Conservation (phyloP, 23 red algal genomes). For the Pyropia yezoensis region DNA sequence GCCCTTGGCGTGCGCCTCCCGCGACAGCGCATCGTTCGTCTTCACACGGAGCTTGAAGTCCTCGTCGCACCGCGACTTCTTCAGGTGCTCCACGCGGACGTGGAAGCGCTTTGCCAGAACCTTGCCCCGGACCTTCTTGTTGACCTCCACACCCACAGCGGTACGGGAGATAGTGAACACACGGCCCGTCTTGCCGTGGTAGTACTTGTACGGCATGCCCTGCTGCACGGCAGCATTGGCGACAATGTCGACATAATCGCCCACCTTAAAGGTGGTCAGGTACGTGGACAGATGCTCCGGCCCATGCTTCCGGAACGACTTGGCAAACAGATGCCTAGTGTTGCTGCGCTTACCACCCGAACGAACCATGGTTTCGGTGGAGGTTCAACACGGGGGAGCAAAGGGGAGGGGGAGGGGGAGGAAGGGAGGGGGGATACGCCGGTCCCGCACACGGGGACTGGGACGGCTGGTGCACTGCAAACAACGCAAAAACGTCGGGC, state of each 20-base stretch:
- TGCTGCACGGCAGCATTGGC: conserved; percentile 78
- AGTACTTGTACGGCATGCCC: conserved; percentile 99
- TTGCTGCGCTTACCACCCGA: conserved; percentile 92
- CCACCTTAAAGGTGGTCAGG: conserved; percentile 75
- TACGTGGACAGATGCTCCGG: conserved; percentile 57
- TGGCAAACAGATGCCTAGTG: conserved; percentile 85
- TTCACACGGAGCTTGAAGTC: conserved; percentile 49
- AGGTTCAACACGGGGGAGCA: too few relatives aligned
- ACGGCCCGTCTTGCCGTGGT: conserved; percentile 80
- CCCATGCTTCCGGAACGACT: conserved; percentile 75
- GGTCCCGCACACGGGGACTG: too few relatives aligned
- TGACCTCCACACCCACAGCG: conserved; percentile 84
- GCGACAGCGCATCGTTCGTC: conserved; percentile 24
- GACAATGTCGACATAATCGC: conserved; percentile 91
- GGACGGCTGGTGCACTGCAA: too few relatives aligned
- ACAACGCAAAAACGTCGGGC: too few relatives aligned
- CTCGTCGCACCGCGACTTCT: conserved; percentile 82
- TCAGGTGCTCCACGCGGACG: conserved; percentile 82
- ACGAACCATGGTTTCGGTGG: conserved; percentile 56
- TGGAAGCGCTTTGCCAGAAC: conserved; percentile 89
- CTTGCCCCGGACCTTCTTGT: conserved; percentile 59
- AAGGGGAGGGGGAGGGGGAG: neutral
- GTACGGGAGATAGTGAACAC: conserved; percentile 80
- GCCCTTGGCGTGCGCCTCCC: conserved; percentile 42
- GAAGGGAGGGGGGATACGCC: too few relatives aligned